A percentile compares a stretch with the other conserved stretches of the same genome.
Evolutionary conservation across 139 green algal species (phyloP).

Genomic region (Tetradesmus obliquus): DNA sequence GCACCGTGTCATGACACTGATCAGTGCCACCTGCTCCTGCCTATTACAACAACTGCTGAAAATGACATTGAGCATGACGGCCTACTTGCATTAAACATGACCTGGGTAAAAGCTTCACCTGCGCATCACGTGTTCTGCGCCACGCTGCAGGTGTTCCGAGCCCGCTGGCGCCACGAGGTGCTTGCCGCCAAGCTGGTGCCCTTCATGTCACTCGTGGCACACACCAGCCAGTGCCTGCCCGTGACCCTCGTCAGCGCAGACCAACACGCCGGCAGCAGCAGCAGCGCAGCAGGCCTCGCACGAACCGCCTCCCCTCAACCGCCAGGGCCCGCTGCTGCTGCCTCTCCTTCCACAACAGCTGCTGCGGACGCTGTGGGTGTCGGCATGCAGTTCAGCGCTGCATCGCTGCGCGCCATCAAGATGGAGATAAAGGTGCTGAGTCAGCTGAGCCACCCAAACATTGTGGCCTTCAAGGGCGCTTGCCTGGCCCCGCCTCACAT

Average conservation of each 20-base stretch:
- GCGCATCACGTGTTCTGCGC: too few species aligned
- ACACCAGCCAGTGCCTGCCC: conserved; percentile 30
- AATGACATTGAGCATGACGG: too few species aligned
- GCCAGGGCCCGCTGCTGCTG: neutral
- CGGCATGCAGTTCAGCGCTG: conserved; percentile 33
- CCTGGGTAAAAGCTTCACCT: too few species aligned
- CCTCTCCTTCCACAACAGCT: neutral
- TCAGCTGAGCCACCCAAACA: conserved; percentile 59
- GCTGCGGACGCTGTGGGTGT: conserved; percentile 37
- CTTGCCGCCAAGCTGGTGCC: conserved; percentile 83
- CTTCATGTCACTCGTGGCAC: conserved; percentile 50
- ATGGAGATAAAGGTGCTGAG: conserved; percentile 61
- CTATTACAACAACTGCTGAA: too few species aligned
- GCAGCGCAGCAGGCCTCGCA: neutral
- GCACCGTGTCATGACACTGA: too few species aligned
- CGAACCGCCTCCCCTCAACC: neutral
- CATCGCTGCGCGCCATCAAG: conserved; percentile 36
- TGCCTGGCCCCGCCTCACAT: conserved; percentile 66
- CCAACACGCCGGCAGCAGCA: neutral
- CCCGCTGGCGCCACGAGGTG: conserved; percentile 45
- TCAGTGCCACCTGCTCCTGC: too few species aligned
- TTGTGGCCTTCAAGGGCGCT: conserved; percentile 61
- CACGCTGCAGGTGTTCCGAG: conserved; percentile 46
- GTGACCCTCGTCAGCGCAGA: neutral
- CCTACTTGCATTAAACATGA: too few species aligned